Evolutionary conservation across 1,139 yeast species (phyloP).

Genomic region (Pneumocystis jirovecii): DNA sequence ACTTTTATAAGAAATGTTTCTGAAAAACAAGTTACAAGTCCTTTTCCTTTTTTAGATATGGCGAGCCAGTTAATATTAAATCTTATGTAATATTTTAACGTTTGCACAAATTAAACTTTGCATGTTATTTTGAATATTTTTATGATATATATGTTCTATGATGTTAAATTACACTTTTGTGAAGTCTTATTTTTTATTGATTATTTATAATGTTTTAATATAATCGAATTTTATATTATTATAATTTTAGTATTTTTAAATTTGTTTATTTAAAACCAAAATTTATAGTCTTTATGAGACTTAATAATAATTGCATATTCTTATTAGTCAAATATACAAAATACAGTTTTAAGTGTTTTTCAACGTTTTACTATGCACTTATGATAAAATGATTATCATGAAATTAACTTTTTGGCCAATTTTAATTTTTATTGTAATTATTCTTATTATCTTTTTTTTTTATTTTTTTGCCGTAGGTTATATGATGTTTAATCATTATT

Average conservation of each 20-base stretch:
- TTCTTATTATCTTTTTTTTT: not conserved
- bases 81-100: not conserved
- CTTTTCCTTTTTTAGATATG: constrained; percentile 13
- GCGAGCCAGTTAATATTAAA: constrained; percentile 8
- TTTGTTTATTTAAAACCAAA: not conserved
- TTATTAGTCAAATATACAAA: not conserved
- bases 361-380: not conserved
- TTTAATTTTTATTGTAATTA: not conserved
- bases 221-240: not conserved
- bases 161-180: not conserved
- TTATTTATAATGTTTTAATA: not conserved
- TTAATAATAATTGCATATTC: not conserved
- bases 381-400: not conserved
- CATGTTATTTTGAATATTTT: not conserved
- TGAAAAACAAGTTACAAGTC: constrained; percentile 10
- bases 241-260: not conserved
- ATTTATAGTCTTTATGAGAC: not conserved
- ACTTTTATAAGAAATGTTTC: constrained; percentile 9
- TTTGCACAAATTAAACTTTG: not conserved
- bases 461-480: not conserved
- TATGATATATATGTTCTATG: not conserved
- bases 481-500: not conserved
- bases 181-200: not conserved
- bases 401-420: not conserved
- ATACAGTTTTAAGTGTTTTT: not conserved